Evolutionary conservation across 139 green algal genomes (phyloP).

Genomic region (Chlamydomonas sp.): DNA sequence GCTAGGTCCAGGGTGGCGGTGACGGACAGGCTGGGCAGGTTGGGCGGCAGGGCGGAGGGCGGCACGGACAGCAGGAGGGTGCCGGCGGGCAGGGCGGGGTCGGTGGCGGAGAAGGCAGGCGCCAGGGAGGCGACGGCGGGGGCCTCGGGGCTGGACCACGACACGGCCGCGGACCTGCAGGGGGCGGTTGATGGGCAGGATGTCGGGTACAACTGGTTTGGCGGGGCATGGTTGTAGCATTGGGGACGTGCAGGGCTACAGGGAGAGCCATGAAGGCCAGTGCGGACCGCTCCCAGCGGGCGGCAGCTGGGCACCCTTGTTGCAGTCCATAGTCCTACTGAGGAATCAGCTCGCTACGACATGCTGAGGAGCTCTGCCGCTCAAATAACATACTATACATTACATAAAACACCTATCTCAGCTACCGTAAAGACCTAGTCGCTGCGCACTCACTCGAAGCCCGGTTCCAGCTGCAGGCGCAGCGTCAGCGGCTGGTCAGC

Average conservation of each 20-base stretch:
- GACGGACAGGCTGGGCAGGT: not conserved
- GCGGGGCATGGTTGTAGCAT: too few species aligned
- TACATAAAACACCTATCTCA: not conserved
- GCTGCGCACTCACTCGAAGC: not conserved
- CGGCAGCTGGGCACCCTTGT: too few species aligned
- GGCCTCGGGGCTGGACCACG: not conserved
- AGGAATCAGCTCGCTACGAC: too few species aligned
- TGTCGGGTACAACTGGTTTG: not conserved
- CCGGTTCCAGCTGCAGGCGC: not conserved
- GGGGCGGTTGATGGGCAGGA: not conserved
- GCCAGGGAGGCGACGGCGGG: not conserved
- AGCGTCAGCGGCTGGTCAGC: conserved; percentile 1
- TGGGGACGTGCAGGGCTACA: too few species aligned
- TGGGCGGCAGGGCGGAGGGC: not conserved
- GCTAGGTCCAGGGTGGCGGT: not conserved
- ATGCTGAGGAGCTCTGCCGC: too few species aligned
- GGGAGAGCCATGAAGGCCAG: too few species aligned
- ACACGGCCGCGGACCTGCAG: conserved; percentile 1
- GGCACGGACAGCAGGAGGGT: conserved; percentile 18
- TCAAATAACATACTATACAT: not conserved
- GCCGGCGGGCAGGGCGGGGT: not conserved
- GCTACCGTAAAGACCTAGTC: not conserved
- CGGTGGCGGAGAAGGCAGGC: not conserved
- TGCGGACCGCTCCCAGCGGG: too few species aligned
- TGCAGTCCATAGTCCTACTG: too few species aligned